These are phyloP conservation scores for Solanum infundibuliforme DNA, from an alignment of 257 asterid species.

Conservation along the genomic window DNA sequence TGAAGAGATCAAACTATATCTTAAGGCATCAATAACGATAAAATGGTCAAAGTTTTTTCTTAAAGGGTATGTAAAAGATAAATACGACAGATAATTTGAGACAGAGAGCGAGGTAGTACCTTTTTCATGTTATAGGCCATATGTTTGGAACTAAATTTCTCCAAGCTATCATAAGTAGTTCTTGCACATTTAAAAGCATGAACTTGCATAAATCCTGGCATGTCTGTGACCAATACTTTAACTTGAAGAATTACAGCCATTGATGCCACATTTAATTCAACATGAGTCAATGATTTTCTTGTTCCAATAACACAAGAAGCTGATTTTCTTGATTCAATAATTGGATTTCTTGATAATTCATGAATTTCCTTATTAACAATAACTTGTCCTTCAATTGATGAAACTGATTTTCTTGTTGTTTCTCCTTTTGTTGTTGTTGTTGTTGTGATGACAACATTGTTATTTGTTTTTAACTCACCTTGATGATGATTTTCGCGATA, in stretches of 20 bases:
- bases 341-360: neutral
- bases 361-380: neutral
- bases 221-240: slow-evolving; percentile 53
- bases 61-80: neutral
- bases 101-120: slow-evolving; percentile 7
- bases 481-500: slow-evolving; percentile 16
- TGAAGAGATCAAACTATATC: neutral
- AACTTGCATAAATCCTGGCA: slow-evolving; percentile 69
- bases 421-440: neutral
- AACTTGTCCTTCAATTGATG: neutral
- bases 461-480: slow-evolving; percentile 3
- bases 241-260: slow-evolving; percentile 41
- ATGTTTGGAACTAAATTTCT: slow-evolving; percentile 51
- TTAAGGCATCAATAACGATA: too few species aligned
- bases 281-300: slow-evolving; percentile 32
- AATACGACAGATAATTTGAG: neutral
- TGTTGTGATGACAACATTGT: neutral
- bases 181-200: slow-evolving; percentile 67
- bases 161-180: slow-evolving; percentile 38
- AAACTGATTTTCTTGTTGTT: slow-evolving; percentile 21
- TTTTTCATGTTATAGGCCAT: slow-evolving; percentile 56
- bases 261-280: slow-evolving; percentile 31
- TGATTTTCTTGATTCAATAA: slow-evolving; percentile 19
- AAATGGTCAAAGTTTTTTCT: neutral
- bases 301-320: slow-evolving; percentile 9